phyloP scores from a whole-genome alignment of 1,284 basidiomycete species.

The Naganishia sp. region DNA sequence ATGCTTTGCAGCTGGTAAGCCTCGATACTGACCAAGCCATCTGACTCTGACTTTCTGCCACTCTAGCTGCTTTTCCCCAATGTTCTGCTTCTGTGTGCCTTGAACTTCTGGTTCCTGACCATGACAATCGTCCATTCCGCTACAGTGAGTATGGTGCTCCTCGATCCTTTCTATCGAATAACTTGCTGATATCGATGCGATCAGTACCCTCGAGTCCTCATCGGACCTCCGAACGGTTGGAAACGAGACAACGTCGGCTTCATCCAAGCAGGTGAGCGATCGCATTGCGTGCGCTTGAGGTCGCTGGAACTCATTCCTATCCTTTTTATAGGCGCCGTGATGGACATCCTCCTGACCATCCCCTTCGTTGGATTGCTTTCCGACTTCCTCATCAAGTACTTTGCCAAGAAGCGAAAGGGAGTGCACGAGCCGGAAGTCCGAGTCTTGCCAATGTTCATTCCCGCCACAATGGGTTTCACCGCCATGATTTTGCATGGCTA shows the following conservation, averaged over 20 bases:
- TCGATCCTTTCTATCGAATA: background rate
- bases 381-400: slow-evolving; percentile 19
- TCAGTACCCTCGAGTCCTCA: slow-evolving; percentile 15
- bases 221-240: slow-evolving; percentile 9
- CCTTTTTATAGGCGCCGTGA: background rate
- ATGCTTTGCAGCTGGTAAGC: slow-evolving; percentile 13
- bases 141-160: background rate
- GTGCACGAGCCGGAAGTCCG: slow-evolving; percentile 16
- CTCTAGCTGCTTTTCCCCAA: slow-evolving; percentile 9
- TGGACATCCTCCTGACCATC: slow-evolving; percentile 11
- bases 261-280: slow-evolving; percentile 5
- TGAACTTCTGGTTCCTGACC: slow-evolving; percentile 9
- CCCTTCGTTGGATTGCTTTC: slow-evolving; percentile 8
- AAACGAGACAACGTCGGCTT: slow-evolving; percentile 23
- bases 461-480: slow-evolving; percentile 13
- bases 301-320: background rate
- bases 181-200: background rate
- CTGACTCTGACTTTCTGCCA: background rate
- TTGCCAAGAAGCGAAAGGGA: slow-evolving; percentile 16
- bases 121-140: slow-evolving; percentile 18
- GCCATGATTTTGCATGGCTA: slow-evolving; percentile 12
- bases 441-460: slow-evolving; percentile 8
- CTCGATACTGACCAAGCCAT: no score
- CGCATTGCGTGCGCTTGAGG: background rate
- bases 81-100: slow-evolving; percentile 1